These are phyloP conservation scores for Pythium apleroticum DNA, from an alignment of 352 stramenopile species.

Conservation along the genomic window DNA sequence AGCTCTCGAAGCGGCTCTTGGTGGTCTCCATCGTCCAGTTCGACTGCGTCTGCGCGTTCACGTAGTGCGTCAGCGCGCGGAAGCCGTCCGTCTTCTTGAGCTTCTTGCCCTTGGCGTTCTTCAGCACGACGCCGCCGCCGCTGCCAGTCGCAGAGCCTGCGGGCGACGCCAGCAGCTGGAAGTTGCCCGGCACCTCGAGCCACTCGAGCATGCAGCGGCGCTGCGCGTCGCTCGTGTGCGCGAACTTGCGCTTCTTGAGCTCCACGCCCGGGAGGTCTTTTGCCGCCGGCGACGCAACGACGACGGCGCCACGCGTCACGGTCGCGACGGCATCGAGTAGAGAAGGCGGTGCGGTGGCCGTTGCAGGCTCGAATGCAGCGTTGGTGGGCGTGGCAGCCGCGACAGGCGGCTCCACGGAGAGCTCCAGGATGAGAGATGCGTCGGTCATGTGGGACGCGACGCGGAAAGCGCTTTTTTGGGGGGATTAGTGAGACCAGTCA, in stretches of 20 bases:
- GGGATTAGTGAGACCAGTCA: background rate
- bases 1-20: constrained; percentile 59
- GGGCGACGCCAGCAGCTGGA: constrained; percentile 38
- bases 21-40: constrained; percentile 50
- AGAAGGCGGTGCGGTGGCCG: no score
- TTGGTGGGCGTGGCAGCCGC: no score
- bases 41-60: constrained; percentile 38
- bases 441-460: background rate
- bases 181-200: constrained; percentile 51
- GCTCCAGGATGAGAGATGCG: background rate
- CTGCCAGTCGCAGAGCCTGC: no score
- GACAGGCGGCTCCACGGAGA: background rate
- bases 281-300: background rate
- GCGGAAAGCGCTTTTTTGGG: background rate
- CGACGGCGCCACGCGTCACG: no score
- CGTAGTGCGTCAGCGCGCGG: constrained; percentile 44
- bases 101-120: constrained; percentile 25
- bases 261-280: background rate
- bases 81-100: constrained; percentile 58
- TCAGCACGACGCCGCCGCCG: constrained; percentile 1
- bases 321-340: no score
- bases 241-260: constrained; percentile 44
- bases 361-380: no score
- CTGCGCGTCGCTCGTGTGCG: constrained; percentile 50
- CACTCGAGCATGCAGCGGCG: constrained; percentile 51